phyloP scores from a whole-genome alignment of 345 rosid genomes.

The Clausena lansium region DNA sequence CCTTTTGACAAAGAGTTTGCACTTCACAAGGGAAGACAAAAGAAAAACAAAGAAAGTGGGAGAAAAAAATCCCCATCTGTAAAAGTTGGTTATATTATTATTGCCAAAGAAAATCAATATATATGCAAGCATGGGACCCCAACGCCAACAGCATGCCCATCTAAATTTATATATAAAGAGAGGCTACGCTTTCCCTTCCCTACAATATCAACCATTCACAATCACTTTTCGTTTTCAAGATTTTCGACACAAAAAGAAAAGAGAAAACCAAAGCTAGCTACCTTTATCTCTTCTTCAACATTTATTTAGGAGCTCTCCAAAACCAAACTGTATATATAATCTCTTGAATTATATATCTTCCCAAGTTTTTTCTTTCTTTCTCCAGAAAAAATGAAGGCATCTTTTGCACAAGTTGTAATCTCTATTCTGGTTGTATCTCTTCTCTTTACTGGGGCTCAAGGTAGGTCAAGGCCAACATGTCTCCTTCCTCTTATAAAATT shows the following conservation, averaged over 20 bases:
- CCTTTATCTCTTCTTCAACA: not conserved
- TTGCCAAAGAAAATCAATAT: not conserved
- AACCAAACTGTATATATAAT: not conserved
- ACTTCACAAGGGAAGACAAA: constrained; percentile 9
- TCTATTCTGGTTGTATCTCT: constrained; percentile 24
- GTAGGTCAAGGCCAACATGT: constrained; percentile 13
- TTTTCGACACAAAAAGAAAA: not conserved
- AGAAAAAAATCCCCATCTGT: constrained; percentile 6
- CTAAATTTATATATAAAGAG: not conserved
- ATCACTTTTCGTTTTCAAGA: not conserved
- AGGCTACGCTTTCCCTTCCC: not conserved
- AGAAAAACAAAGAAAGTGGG: constrained; percentile 9
- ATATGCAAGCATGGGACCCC: not conserved
- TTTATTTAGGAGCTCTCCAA: not conserved
- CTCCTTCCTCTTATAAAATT: not conserved
- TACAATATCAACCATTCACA: constrained; percentile 1
- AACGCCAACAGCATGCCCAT: not conserved
- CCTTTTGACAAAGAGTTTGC: not conserved
- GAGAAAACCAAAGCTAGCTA: not conserved
- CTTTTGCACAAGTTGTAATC: not conserved
- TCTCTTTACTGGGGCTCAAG: constrained; percentile 16
- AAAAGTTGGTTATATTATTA: not conserved
- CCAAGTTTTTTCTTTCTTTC: not conserved
- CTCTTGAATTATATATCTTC: not conserved
- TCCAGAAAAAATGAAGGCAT: constrained; percentile 13